Evolutionary conservation across 2,329 filamentous ascomycete genomes (phyloP), one percentile per base, ranked within the genome.

Genomic region (Achaetomium macrosporum): DNA sequence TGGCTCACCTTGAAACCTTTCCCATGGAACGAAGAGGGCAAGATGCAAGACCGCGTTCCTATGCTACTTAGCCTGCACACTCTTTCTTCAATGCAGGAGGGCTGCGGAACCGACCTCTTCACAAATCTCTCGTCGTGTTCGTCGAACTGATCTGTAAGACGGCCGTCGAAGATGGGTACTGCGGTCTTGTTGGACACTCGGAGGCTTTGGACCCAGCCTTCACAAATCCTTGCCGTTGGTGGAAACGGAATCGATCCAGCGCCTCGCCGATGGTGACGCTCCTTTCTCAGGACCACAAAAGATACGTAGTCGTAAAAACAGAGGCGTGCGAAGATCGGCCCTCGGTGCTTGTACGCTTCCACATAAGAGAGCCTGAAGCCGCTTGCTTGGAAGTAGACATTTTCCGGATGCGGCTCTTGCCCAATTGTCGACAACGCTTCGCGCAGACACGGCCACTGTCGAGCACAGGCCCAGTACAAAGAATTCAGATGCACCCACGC

Each of bases 21-120:
- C n/a, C n/a, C n/a, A n/a, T n/a, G n/a, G n/a, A n/a, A n/a, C n/a
- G n/a, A n/a, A n/a, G n/a, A n/a, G n/a, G n/a, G n/a, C n/a, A n/a
- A n/a, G n/a, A n/a, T n/a, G n/a, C n/a, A n/a, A n/a, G n/a, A n/a
- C n/a, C n/a, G n/a, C n/a, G 30, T 31, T 42, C 20, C 57, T 66
- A 4, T 65, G 65, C 56, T 33, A 15, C 12, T 36, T 36, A 13
- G 33, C 33, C 11, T 25, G 7, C 7, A 25, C 4, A 25, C 25
- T 25, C 25, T 25, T 25, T 7, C 25, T 7, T 35, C 15, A 5
- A 15, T 15, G 10, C 10, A 12, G 10, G 11, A 35, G 33, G 11
- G 33, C 33, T 15, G 10, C 10, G 10, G 15, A 5, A 35, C 33
- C 33, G 5, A 35, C 33, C 10, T 35, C 33, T 35, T 35, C 15